Evolutionary conservation across 2,329 filamentous ascomycete species (phyloP), one percentile per base, ranked within the genome.

Genomic region (Stemphylium vesicarium): DNA sequence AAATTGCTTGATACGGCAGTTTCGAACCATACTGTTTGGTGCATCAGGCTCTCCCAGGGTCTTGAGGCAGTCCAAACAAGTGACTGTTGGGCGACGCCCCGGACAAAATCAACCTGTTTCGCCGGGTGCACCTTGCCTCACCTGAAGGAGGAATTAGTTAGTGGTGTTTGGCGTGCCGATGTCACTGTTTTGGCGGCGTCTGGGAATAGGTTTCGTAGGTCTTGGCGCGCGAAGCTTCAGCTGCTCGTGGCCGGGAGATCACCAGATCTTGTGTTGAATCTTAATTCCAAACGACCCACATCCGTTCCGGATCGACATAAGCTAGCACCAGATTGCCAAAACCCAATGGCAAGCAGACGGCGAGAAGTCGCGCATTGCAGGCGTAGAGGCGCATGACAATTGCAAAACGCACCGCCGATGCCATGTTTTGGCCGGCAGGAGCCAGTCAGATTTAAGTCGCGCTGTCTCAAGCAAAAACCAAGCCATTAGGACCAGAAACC

Each of bases 141-240:
- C 24, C 37, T 35, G 32, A 32, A 37, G 42, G 53, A 20, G 10
- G 24, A 56, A 61, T 51, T 59, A 51, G 46, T 48, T 20, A 55
- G 43, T 39, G 40, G 45, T 60, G 70, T 71, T 71, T 71, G 59
- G 63, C 53, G 55, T 61, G 60, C 59, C 54, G 53, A 55, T 55
- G 56, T 62, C 52, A 56, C 52, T 62, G 71, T 73, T 72, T 73
- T 66, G 69, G 43, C 59, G 54, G 62, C 64, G 71, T 74, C 55
- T 70, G 66, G 63, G 60, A 52, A 57, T 46, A 31, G 38, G 71
- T 74, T 74, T 74, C 70, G 66, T 48, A 22, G 32, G 56, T 52
- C 70, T 72, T 71, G 66, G 66, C 69, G 49, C 40, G 18, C 54
- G 46, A 69, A 62, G 64, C 66, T 69, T 70, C 7, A 36, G 7